These are phyloP conservation scores for Leishmania major DNA, from an alignment of 208 protist genomes.

Conservation along the genomic window DNA sequence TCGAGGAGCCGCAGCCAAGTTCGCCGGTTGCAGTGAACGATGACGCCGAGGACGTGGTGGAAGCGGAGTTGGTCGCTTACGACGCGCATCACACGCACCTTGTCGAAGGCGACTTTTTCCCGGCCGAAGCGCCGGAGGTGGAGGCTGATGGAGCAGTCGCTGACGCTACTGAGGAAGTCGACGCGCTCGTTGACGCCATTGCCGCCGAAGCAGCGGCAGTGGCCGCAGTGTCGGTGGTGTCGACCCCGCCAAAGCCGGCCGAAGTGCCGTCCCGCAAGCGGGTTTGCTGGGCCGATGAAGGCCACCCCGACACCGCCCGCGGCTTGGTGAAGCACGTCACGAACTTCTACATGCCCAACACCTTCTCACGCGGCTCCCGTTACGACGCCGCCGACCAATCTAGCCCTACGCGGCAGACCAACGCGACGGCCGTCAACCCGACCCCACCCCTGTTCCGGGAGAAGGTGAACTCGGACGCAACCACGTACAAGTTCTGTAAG, in stretches of 20 bases:
- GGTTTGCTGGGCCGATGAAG: conserved; percentile 69
- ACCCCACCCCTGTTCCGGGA: conserved; percentile 47
- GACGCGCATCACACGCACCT: conserved; percentile 48
- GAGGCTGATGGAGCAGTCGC: conserved; percentile 11
- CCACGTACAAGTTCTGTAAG: conserved; percentile 57
- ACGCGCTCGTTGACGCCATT: conserved; percentile 17
- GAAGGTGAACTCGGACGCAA: conserved; percentile 53
- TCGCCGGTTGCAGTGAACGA: conserved; percentile 28
- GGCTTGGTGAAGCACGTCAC: conserved; percentile 58
- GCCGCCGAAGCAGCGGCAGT: conserved; percentile 13
- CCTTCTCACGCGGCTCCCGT: conserved; percentile 16
- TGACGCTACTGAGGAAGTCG: background rate
- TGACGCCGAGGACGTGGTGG: conserved; percentile 45
- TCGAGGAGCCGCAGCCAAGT: conserved; percentile 6
- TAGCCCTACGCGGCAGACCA: conserved; percentile 23
- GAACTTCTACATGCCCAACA: conserved; percentile 61
- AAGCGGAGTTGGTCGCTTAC: conserved; percentile 33
- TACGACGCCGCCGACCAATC: conserved; percentile 15
- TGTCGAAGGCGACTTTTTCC: conserved; percentile 81
- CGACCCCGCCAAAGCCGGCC: conserved; percentile 9
- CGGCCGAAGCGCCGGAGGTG: conserved; percentile 26
- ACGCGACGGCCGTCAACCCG: conserved; percentile 26
- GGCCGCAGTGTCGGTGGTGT: background rate
- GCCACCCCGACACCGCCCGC: conserved; percentile 1
- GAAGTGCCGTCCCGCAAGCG: conserved; percentile 28